phyloP scores from a whole-genome alignment of 2,329 filamentous ascomycete genomes.

The Zasmidium cellare region DNA sequence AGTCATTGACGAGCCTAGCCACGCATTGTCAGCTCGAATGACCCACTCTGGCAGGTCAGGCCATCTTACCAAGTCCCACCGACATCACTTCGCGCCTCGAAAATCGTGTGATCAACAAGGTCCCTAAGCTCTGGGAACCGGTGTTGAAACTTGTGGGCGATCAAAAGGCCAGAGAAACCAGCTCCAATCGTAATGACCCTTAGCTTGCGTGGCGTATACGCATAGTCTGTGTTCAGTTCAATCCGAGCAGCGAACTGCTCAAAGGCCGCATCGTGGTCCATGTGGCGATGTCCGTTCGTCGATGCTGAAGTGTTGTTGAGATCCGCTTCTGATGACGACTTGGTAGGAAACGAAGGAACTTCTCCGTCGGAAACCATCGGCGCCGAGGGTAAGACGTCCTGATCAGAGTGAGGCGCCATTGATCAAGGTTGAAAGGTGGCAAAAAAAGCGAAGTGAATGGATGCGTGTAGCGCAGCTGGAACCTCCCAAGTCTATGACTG shows the following conservation, averaged over 20 bases:
- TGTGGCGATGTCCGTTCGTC: background rate
- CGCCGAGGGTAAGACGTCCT: background rate
- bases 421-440: background rate
- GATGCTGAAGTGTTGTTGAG: background rate
- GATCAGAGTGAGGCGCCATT: background rate
- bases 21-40: background rate
- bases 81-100: conserved; percentile 38
- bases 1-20: conserved; percentile 39
- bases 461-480: too few species aligned
- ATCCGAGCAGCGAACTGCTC: background rate
- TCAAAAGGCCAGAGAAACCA: conserved; percentile 26
- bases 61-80: conserved; percentile 38
- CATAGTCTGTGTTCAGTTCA: background rate
- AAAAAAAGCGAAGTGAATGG: background rate
- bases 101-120: conserved; percentile 37
- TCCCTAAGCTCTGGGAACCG: conserved; percentile 27
- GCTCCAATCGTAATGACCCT: conserved; percentile 11
- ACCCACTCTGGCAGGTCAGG: conserved; percentile 10
- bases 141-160: conserved; percentile 42
- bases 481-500: background rate
- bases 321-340: background rate
- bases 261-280: background rate
- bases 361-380: background rate
- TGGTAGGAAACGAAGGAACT: background rate
- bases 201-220: background rate